Conservation (phyloP, 345 rosid species). For the Angophora floribunda region DNA sequence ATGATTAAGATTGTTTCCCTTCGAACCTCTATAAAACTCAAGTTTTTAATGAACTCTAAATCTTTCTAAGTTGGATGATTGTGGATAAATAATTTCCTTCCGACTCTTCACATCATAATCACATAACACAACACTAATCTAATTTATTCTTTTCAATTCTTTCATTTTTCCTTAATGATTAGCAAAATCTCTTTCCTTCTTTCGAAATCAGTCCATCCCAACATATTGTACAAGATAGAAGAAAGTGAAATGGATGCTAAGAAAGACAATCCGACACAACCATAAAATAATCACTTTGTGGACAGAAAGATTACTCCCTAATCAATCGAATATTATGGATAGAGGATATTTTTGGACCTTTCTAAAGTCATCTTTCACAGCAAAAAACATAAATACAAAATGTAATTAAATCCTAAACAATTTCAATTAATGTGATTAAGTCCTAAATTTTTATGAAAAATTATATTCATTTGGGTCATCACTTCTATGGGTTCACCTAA, state of each 20-base stretch:
- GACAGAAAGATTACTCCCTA: neutral
- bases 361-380: too few relatives aligned
- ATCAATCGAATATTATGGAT: too few relatives aligned
- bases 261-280: neutral
- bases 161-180: neutral
- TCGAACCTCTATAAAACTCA: neutral
- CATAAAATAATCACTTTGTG: neutral
- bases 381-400: too few relatives aligned
- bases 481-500: too few relatives aligned
- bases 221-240: neutral
- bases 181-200: neutral
- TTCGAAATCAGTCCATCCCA: neutral
- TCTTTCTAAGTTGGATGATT: neutral
- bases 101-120: too few relatives aligned
- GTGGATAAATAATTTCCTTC: neutral
- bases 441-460: too few relatives aligned
- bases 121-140: neutral
- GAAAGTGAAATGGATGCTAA: neutral
- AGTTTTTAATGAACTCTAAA: neutral
- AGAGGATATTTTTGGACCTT: too few relatives aligned
- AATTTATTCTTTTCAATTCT: neutral
- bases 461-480: too few relatives aligned
- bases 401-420: too few relatives aligned
- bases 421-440: too few relatives aligned
- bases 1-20: neutral